Evolutionary conservation across 2,329 filamentous ascomycete species (phyloP), one percentile per base, ranked within the genome.

Genomic region (Fusarium longipes): DNA sequence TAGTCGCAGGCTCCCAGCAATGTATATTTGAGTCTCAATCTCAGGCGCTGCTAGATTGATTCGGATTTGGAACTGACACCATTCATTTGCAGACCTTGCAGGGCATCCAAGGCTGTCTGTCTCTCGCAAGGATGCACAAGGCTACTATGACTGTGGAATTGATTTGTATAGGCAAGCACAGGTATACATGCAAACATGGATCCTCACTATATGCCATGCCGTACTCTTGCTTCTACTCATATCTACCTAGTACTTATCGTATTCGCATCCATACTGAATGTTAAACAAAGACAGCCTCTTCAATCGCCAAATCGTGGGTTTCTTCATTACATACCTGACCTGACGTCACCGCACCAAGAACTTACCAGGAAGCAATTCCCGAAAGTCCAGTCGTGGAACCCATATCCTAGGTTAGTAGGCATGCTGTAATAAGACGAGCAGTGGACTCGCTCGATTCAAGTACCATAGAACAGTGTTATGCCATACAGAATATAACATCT

Each of bases 331-430:
- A 52, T 58, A 29, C 44, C 57, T 47, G 33, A 52, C 32, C 56
- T 68, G 65, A 68, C 65, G 65, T 68, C 65, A 69, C 44, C 33
- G 29, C 20, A 35, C 50, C 39, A 40, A 44, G 33, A 25, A 38
- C 44, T 29, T 50, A 51, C 39, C 60, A 63, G 58, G 60, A 52
- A 57, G 58, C 15, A 42, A 25, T 29, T 45, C 27, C 59, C 47
- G 43, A 50, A 39, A 43, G n/a, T 12, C 22, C 12, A 45, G 47
- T 50, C 29, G 36, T 61, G 54, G 42, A 65, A 65, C 62, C 42
- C 39, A 65, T 65, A 30, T 43, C 17, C 22, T 24, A 20, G 30
- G 24, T 27, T 27, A 27, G 25, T 25, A 18, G 11, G 5, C 39
- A 27, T 14, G 35, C 47, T 27, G 44, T 18, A 50, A 35, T 39